Percentiles rank a stretch among this genome's conserved stretches.
Evolutionary conservation across 768 basidiomycete species (phyloP).

Genomic region (Candolleomyces eurysporus): DNA sequence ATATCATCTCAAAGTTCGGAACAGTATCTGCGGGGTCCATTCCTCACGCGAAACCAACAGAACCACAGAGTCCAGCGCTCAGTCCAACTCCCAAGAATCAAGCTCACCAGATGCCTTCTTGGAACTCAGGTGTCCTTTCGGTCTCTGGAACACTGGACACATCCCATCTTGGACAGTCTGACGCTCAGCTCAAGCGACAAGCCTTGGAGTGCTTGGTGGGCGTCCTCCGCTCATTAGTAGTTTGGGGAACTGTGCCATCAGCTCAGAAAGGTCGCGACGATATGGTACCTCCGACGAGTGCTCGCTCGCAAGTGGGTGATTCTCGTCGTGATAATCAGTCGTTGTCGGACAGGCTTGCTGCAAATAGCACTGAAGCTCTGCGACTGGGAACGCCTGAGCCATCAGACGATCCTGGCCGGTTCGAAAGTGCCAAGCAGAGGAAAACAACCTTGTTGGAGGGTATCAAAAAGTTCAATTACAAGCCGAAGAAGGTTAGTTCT

Average conservation of each 20-base stretch:
- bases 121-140: constrained; percentile 63
- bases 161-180: constrained; percentile 67
- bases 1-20: constrained; percentile 91
- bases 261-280: constrained; percentile 41
- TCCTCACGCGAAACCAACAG: constrained; percentile 50
- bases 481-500: constrained; percentile 84
- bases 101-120: constrained; percentile 46
- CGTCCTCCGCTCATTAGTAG: constrained; percentile 84
- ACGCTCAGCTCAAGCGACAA: constrained; percentile 82
- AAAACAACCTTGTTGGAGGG: constrained; percentile 95
- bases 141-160: constrained; percentile 69
- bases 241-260: constrained; percentile 72
- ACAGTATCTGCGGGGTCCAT: constrained; percentile 32
- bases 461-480: constrained; percentile 97
- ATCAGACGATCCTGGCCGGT: constrained; percentile 85
- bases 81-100: constrained; percentile 50
- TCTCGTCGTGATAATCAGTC: constrained; percentile 49
- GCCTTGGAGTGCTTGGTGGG: constrained; percentile 93
- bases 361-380: constrained; percentile 50
- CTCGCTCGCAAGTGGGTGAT: constrained; percentile 51
- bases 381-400: constrained; percentile 76
- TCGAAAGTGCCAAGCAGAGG: constrained; percentile 94
- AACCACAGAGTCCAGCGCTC: constrained; percentile 61
- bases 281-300: constrained; percentile 31
- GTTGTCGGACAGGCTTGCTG: constrained; percentile 54